Evolutionary conservation across 805 yeast genomes (phyloP).

Genomic region (Teunomyces tritomae): DNA sequence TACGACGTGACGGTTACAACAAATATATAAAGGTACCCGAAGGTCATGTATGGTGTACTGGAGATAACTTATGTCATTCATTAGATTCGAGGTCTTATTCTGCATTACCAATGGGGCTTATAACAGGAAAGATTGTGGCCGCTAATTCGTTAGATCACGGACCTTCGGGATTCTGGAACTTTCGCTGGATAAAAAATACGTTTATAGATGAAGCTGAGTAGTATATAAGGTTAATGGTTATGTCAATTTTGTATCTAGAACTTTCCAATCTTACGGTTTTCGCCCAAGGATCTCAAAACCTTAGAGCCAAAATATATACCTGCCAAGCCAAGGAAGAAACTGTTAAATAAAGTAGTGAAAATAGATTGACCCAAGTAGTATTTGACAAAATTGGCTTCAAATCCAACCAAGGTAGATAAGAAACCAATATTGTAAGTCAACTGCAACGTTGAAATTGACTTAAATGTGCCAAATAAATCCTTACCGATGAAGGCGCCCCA

Average conservation of each 20-base stretch:
- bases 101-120: slow-evolving; percentile 83
- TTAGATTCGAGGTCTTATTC: slow-evolving; percentile 88
- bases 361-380: slow-evolving; percentile 62
- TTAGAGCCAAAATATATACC: slow-evolving; percentile 63
- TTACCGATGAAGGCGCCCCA: slow-evolving; percentile 38
- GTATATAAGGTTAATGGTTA: neutral
- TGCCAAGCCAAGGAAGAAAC: slow-evolving; percentile 49
- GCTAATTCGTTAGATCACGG: slow-evolving; percentile 54
- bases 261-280: slow-evolving; percentile 29
- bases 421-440: slow-evolving; percentile 43
- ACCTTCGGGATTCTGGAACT: slow-evolving; percentile 46
- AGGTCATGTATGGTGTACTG: slow-evolving; percentile 97
- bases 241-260: slow-evolving; percentile 5
- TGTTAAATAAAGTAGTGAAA: slow-evolving; percentile 53
- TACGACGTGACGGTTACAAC: slow-evolving; percentile 41
- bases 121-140: slow-evolving; percentile 82
- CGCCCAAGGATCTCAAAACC: slow-evolving; percentile 51
- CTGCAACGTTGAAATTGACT: slow-evolving; percentile 32
- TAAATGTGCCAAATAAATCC: slow-evolving; percentile 33
- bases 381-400: slow-evolving; percentile 53
- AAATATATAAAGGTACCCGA: slow-evolving; percentile 76
- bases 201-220: slow-evolving; percentile 28
- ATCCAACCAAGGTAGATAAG: slow-evolving; percentile 44
- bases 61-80: slow-evolving; percentile 86
- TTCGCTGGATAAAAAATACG: slow-evolving; percentile 54